Conservation (phyloP, 257 asterid genomes). For the Parsonsia alboflavescens region DNA sequence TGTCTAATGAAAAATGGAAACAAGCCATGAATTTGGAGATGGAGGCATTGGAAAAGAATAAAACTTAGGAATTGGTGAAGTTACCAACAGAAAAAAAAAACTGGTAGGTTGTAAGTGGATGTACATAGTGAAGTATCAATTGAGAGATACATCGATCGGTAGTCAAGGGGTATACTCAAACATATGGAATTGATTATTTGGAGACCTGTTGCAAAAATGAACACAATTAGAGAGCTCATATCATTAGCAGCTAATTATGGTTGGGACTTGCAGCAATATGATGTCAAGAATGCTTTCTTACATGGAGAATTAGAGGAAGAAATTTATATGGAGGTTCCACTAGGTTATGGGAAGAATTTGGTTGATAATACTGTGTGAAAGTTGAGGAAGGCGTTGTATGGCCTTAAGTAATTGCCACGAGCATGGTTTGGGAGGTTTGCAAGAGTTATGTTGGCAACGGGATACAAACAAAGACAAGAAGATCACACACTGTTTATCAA, state of each 20-base stretch:
- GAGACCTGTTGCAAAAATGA: not conserved
- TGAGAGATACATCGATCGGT: not conserved
- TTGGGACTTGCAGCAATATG: not conserved
- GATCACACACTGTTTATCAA: not conserved
- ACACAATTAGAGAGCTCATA: no score
- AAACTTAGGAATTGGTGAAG: not conserved
- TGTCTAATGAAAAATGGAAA: not conserved
- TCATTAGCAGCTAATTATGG: not conserved
- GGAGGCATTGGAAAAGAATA: not conserved
- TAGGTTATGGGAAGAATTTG: not conserved
- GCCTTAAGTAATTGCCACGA: no score
- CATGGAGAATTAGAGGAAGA: no score
- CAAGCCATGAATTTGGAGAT: not conserved
- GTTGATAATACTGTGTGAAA: no score
- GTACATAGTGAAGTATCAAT: no score
- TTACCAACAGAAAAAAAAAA: conserved; percentile 2
- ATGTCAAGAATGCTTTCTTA: no score
- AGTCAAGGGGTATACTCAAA: not conserved
- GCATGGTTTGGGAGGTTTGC: no score
- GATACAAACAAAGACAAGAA: no score
- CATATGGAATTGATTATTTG: no score
- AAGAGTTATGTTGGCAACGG: no score
- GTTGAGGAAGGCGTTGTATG: not conserved
- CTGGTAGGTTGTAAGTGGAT: no score
- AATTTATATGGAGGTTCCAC: not conserved